These are phyloP conservation scores for Parietaria judaica DNA, from an alignment of 306 rosid species.

Conservation along the genomic window DNA sequence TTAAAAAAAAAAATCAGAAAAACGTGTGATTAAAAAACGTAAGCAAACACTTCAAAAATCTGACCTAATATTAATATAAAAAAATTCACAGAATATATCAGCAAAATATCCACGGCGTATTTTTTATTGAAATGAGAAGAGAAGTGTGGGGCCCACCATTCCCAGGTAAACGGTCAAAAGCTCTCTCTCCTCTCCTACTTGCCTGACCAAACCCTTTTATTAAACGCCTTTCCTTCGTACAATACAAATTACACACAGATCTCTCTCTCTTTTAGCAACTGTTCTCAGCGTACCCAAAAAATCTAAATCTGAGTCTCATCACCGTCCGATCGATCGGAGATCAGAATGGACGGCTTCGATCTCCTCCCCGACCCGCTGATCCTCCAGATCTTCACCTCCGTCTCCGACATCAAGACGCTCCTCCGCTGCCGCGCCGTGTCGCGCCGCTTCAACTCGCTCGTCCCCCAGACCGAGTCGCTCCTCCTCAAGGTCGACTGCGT, in stretches of 20 bases:
- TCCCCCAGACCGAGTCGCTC: constrained; percentile 35
- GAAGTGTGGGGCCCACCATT: neutral
- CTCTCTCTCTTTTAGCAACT: neutral
- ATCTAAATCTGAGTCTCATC: neutral
- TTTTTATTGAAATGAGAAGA: neutral
- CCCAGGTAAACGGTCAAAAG: constrained; percentile 19
- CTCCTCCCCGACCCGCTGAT: constrained; percentile 33
- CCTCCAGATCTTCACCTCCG: constrained; percentile 36
- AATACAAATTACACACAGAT: too few species aligned
- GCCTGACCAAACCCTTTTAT: neutral
- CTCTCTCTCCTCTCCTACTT: neutral
- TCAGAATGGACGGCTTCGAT: constrained; percentile 32
- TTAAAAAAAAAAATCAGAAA: too few species aligned
- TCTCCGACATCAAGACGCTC: constrained; percentile 38
- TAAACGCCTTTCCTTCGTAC: neutral
- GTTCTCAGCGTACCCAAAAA: neutral
- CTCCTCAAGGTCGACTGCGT: constrained; percentile 35
- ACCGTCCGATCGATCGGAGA: neutral
- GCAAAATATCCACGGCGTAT: neutral
- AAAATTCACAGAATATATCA: neutral
- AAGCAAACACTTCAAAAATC: neutral
- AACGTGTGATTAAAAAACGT: neutral
- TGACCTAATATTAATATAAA: neutral
- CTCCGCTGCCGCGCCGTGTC: constrained; percentile 37
- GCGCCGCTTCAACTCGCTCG: constrained; percentile 40